These are phyloP conservation scores for Phytophthora syringae DNA, from an alignment of 352 stramenopile genomes.

Conservation along the genomic window DNA sequence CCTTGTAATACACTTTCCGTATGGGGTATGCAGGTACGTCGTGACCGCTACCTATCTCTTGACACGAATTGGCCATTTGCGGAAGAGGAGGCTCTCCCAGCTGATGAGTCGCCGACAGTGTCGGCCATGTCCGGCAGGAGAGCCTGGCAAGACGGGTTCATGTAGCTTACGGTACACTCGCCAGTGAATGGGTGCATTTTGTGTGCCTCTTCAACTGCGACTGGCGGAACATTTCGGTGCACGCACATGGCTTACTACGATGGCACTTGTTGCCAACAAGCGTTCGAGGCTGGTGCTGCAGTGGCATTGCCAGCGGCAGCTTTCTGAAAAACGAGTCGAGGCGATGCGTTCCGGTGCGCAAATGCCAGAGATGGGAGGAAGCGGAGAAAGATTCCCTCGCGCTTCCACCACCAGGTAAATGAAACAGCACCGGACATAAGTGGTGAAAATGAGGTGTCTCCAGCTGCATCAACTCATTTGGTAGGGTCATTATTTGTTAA, in stretches of 20 bases:
- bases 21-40: too few species aligned
- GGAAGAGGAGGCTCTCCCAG: too few species aligned
- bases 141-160: too few species aligned
- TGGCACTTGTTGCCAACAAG: too few species aligned
- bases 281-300: too few species aligned
- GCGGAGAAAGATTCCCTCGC: constrained; percentile 20
- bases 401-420: background rate
- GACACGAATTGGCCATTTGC: too few species aligned
- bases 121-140: too few species aligned
- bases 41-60: too few species aligned
- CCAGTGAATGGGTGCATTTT: background rate
- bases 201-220: background rate
- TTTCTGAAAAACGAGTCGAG: background rate
- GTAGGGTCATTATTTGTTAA: constrained; percentile 13
- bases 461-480: constrained; percentile 16
- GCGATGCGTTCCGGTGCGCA: background rate
- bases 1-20: too few species aligned
- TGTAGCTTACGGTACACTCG: too few species aligned
- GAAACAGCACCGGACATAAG: background rate
- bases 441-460: background rate
- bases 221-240: background rate
- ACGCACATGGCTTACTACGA: too few species aligned
- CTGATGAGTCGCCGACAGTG: too few species aligned
- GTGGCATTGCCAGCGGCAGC: background rate
- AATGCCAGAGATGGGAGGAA: constrained; percentile 9